Evolutionary conservation across 768 basidiomycete species (phyloP), one percentile per base, ranked within the genome.

Genomic region (Gloeostereum incarnatum): DNA sequence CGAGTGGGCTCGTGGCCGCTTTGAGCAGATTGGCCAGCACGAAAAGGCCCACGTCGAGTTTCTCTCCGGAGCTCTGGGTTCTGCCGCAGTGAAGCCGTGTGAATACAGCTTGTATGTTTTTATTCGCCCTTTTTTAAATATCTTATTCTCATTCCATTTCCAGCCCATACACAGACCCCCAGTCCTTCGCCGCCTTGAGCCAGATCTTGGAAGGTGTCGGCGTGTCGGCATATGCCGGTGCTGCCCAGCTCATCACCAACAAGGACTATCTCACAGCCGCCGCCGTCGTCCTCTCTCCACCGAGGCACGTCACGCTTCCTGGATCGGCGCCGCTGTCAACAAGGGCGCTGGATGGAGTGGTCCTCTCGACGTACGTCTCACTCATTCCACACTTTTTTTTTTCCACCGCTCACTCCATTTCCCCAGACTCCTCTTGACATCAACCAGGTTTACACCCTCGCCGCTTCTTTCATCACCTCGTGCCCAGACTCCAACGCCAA

Each of bases 251-350:
- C 39, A 57, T 75, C 42, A 45, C 53, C 17, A 55, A 60, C 43
- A 50, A 58, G 38, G 60, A 52, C 14, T 58, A 58, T 48, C 44
- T 65, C 13, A 61, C 65, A 18, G 65, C 63, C 20, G 69, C 69
- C 14, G 73, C 60, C 5, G 61, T 68, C 24, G 69, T 77, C 46
- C 55, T 73, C 19, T 61, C 70, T n/a, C n/a, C 20, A 66, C 61
- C 41, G 70, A 77, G 50, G 64, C 68, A 27, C 60, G 70, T 24
- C 69, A 73, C 44, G 63, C 68, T 11, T 55, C 63, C 8, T 76
- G 71, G 67, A 39, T 72, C 18, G 48, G 56, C 38, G 52, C 59
- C 13, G 54, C 60, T 23, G 57, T 66, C 21, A 50, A 56, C 41
- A 53, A 60, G 33, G 52, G 48, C 4, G 49, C 60, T 22, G 53